Evolutionary conservation across 179 eudicot genomes (phyloP).

Genomic region (Dionaea muscipula): DNA sequence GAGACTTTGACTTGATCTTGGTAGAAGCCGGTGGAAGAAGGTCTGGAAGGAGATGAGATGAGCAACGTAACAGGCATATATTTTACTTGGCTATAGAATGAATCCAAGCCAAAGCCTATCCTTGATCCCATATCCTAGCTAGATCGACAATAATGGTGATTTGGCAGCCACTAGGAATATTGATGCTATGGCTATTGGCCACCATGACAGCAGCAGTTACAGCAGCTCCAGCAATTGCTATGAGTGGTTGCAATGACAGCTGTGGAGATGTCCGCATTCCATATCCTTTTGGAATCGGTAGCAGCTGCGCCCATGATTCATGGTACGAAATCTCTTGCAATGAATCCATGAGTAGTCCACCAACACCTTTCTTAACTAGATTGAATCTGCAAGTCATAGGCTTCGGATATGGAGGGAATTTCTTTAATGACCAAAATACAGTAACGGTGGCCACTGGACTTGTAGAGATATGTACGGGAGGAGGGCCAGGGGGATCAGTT

Average conservation of each 20-base stretch:
- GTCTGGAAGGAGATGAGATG: no score
- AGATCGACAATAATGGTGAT: no score
- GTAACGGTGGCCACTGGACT: constrained; percentile 9
- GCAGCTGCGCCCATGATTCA: constrained; percentile 9
- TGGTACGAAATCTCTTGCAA: constrained; percentile 16
- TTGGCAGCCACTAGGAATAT: no score
- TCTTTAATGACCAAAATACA: background rate
- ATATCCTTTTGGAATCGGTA: constrained; percentile 25
- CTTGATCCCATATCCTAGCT: no score
- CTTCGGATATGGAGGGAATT: background rate
- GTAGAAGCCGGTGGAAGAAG: no score
- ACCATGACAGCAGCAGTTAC: no score
- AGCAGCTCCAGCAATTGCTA: constrained; percentile 8
- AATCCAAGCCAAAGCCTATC: no score
- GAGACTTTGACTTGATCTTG: no score
- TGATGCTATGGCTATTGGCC: no score
- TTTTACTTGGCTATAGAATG: no score
- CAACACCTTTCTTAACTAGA: constrained; percentile 6
- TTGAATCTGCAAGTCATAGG: constrained; percentile 11
- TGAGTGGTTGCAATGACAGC: constrained; percentile 15
- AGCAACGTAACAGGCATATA: no score
- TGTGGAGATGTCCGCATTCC: constrained; percentile 22
- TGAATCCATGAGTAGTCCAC: constrained; percentile 2
- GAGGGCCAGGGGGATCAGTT: background rate
- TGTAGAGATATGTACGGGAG: constrained; percentile 5